Base-by-base conservation (phyloP, 805 yeast species). In the Candida hungchunana region DNA sequence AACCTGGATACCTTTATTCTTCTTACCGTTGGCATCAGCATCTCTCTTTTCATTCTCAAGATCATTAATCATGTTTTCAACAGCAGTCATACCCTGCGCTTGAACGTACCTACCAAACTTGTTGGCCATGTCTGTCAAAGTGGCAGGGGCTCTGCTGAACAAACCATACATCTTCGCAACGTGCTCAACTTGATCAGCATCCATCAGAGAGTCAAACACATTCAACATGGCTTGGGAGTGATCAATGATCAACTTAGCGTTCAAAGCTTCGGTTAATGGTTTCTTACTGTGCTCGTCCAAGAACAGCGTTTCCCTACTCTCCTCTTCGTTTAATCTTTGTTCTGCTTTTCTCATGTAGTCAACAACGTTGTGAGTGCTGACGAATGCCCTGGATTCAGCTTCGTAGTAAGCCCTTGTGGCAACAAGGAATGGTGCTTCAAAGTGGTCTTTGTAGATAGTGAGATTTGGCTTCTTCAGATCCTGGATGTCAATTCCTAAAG, bases 321-420 rank as follows among this genome's bases (percentile, higher is more conserved):
- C 77, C 62, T 93, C 98, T 56, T 88, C 96, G 25, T 73, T 74
- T 32, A 94, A 74, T 43, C 97, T 72, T 35, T 74, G 71, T 49
- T 84, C 88, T 26, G 96, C 95, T 58, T 82, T 85, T 42, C 74
- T 77, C 75, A 93, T 79, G 63, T 93, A 93, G 53, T 87, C 95
- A 17, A 89, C 90, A 32, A 90, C 90, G 46, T 87, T 82, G 58
- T 88, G 83, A 20, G 75, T 73, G 4, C 71, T 62, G 41, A 93
- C 66, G 56, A 79, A 88, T 28, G 68, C 69, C 13, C 65, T 62
- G 26, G 93, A 78, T 60, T 88, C 96, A 29, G 66, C 66, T 16
- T 67, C 64, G 61, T 85, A 87, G 56, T 79, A 86, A 25, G 69
- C 73, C 38, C 66, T 71, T 2, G 93, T 82, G 35, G 76, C 79